Evolutionary conservation across 2,329 filamentous ascomycete genomes (phyloP).

Genomic region (Ilyonectria mors-panacis): DNA sequence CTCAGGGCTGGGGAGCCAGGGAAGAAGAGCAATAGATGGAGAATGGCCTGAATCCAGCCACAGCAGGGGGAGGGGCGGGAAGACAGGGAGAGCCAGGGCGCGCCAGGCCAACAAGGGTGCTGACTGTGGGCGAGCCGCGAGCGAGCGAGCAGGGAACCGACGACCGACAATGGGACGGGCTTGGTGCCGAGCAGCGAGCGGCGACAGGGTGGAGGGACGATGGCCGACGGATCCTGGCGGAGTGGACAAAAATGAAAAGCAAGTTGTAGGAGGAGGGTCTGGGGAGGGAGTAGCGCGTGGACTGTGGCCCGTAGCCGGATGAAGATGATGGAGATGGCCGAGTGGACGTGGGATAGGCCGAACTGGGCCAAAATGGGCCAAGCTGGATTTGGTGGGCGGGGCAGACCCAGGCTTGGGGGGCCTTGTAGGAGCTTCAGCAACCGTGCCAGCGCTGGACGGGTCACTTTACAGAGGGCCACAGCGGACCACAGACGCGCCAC

Average conservation of each 20-base stretch:
- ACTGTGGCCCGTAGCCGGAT: conserved; percentile 18
- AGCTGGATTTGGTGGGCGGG: neutral
- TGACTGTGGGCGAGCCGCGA: neutral
- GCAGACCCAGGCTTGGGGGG: neutral
- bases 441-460: neutral
- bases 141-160: conserved; percentile 4
- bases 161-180: neutral
- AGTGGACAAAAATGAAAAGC: conserved; percentile 25
- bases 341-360: conserved; percentile 24
- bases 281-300: neutral
- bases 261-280: neutral
- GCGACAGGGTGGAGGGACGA: neutral
- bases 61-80: conserved; percentile 7
- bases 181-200: conserved; percentile 10
- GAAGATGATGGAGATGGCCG: conserved; percentile 24
- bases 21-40: conserved; percentile 25
- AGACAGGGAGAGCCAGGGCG: conserved; percentile 1
- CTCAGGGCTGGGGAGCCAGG: conserved; percentile 15
- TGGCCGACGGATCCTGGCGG: neutral
- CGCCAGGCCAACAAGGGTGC: conserved; percentile 4
- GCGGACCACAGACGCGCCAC: neutral
- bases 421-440: neutral
- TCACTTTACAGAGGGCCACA: neutral
- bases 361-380: neutral
- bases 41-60: conserved; percentile 20